Evolutionary conservation across 2,329 filamentous ascomycete species (phyloP), one percentile per base, ranked within the genome.

Genomic region (Blumeriella jaapii): DNA sequence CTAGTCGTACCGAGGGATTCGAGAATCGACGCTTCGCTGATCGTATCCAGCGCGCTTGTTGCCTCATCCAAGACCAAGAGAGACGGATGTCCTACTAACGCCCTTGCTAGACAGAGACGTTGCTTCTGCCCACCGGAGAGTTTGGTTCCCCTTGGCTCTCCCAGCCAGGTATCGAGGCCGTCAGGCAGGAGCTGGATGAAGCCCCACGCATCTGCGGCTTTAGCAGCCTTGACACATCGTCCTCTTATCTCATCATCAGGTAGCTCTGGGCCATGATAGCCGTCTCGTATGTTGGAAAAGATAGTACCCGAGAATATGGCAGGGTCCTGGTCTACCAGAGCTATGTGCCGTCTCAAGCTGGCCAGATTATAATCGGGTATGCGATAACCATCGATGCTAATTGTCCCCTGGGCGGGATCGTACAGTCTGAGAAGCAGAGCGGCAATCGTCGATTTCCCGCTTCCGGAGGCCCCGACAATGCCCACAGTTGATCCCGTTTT

Each of bases 31-130:
- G 82, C 84, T 61, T 96, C 87, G 1, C 83, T 89, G 53, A 87
- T 86, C 16, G 87, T 93, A 54, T n/a, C n/a, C n/a, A n/a, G n/a
- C n/a, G n/a, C n/a, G n/a, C n/a, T n/a, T n/a, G n/a, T n/a, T n/a
- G n/a, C 95, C 89, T 96, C 89, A 46, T 96, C 89, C 4, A 96
- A 75, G 1, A 96, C 69, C 1, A 96, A 67, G 50, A 96, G 75
- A 61, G 85, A 89, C 0, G 86, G 86, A 47, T 94, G 82, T 6
- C 80, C 87, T 16, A 94, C 82, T 32, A 94, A 72, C 26, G 86
- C 86, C 49, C 85, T 70, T 4, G 87, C 85, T 56, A 94, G 94
- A 7, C 86, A 85, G 51, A 95, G 89, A 46, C 87, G 82, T 60
- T 95, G 87, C 58, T 93, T 93, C 59, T 95, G 89, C 13, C 87